Base-by-base conservation (phyloP, 1,284 basidiomycete genomes). In the Gymnopus androsaceus region DNA sequence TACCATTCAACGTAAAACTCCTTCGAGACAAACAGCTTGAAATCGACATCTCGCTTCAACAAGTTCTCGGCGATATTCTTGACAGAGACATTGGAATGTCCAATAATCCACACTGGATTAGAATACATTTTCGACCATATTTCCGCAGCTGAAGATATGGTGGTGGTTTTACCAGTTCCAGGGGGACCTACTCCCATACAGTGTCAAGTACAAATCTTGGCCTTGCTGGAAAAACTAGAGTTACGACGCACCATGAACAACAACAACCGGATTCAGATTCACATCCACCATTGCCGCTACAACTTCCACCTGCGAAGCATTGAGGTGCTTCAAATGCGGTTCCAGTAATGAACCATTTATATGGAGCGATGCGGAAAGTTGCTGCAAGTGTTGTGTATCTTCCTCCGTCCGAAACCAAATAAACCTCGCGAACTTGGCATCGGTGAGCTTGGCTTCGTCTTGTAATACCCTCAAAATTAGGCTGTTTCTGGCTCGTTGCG, bases 1-100 rank as follows among this genome's bases (percentile, higher is more conserved):
- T 64, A 79, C 79, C 79, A 80, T 64, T 76, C 79, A 9, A 69
- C 62, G 55, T 77, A 72, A 55, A 81, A 82, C 19, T 81, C 80
- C 46, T 75, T 73, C 1, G 79, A 78, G 1, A 81, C 78, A 4
- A 82, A 36, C 7, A 82, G 61, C 53, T 71, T 74, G 66, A 79
- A 82, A 37, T 71, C 61, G 7, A 80, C 67, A 0, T 61, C 57
- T 27, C 66, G 62, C 48, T 74, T 72, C 9, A 65, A 61, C 2
- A 82, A 64, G 28, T 58, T 58, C 51, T 59, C 53, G 14, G 61
- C 59, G 31, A 60, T 62, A 38, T 62, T 62, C 47, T 60, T 62
- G 27, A 60, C 61, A 12, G 57, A 57, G 33, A 62, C 61, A 27
- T 62, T 62, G 3, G 61, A 62, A 38, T 62, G 61, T 17, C 59